A percentile compares a stretch with the other conserved stretches of the same genome.
phyloP scores from a whole-genome alignment of 345 rosid species.

The Eucalyptus shirleyi region DNA sequence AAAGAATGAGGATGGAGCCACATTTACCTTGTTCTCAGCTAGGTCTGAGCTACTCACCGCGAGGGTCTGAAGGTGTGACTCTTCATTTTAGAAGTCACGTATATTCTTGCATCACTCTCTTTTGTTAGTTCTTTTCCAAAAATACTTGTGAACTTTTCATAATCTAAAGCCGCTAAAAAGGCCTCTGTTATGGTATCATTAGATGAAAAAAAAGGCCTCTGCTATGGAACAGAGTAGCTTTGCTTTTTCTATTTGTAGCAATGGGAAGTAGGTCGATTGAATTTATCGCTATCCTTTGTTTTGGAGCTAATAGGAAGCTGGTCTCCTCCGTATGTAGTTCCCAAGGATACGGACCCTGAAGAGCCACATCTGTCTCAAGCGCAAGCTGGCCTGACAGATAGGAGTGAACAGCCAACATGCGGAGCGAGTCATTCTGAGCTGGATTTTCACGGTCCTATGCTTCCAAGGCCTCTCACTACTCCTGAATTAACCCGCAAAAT shows the following conservation, averaged over 20 bases:
- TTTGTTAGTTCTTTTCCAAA: neutral
- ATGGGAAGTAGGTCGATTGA: neutral
- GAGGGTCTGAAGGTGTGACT: neutral
- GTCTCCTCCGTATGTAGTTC: neutral
- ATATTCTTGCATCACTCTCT: neutral
- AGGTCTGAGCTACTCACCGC: neutral
- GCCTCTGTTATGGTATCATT: neutral
- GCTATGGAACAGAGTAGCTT: neutral
- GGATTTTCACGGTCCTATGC: neutral
- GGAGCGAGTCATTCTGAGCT: neutral
- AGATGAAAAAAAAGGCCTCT: neutral
- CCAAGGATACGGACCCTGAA: neutral
- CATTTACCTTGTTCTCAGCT: neutral
- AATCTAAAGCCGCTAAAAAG: neutral
- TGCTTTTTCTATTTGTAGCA: neutral
- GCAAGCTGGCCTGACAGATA: neutral
- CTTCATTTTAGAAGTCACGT: neutral
- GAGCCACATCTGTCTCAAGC: neutral
- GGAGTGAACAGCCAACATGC: neutral
- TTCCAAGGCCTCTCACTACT: neutral
- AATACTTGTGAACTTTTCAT: neutral
- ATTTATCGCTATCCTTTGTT: neutral
- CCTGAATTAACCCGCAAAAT: neutral
- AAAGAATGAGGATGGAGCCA: neutral
- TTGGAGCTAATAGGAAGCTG: neutral